Conservation (phyloP, 805 yeast species). For the Hanseniaspora taiwanica region DNA sequence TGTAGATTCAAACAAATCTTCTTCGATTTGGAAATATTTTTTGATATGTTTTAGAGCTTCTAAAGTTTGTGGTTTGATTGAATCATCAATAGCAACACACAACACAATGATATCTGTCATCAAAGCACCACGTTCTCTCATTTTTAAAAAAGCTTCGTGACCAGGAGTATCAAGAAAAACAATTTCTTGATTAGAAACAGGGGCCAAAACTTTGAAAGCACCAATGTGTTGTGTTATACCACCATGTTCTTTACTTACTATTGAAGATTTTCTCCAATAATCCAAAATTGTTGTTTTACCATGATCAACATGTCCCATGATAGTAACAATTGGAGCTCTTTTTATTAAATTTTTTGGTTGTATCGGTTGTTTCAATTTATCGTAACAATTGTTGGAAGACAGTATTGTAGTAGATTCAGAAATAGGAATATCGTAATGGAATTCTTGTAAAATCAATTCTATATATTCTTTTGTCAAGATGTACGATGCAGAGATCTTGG, state of each 20-base stretch:
- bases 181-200: constrained; percentile 56
- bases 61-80: constrained; percentile 93
- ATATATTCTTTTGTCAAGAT: constrained; percentile 82
- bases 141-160: constrained; percentile 89
- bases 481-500: constrained; percentile 51
- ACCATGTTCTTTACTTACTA: constrained; percentile 79
- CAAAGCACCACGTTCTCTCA: constrained; percentile 94
- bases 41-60: constrained; percentile 93
- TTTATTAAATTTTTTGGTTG: constrained; percentile 38
- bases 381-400: constrained; percentile 46
- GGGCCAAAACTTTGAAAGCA: constrained; percentile 82
- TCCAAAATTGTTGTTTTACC: constrained; percentile 94
- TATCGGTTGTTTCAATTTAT: constrained; percentile 42
- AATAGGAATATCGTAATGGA: constrained; percentile 47
- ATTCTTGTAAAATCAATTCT: constrained; percentile 76
- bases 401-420: constrained; percentile 17
- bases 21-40: constrained; percentile 43
- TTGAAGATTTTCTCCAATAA: constrained; percentile 67
- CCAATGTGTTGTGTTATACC: constrained; percentile 98
- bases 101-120: constrained; percentile 84
- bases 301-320: constrained; percentile 98
- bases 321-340: constrained; percentile 89
- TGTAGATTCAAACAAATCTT: not conserved
- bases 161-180: constrained; percentile 97
- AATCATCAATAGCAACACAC: constrained; percentile 95